Base-by-base conservation (phyloP, 768 basidiomycete genomes). In the Mycena rosella region DNA sequence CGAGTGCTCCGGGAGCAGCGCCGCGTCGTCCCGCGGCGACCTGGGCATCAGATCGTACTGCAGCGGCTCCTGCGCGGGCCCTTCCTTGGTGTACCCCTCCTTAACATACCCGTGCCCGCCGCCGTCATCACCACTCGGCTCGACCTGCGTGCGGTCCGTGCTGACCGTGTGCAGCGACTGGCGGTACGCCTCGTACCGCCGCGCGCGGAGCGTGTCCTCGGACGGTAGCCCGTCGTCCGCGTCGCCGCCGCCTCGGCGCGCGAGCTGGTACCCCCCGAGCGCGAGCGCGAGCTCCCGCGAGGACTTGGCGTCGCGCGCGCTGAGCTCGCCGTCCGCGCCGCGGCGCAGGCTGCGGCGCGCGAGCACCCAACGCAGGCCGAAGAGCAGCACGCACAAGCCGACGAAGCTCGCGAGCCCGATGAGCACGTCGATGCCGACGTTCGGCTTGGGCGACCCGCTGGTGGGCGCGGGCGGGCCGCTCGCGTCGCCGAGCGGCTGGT, bases 341-440 rank as follows among this genome's bases (percentile, higher is more conserved):
- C 62, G 68, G 26, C 74, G 70, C 67, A 77, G 82, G 65, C 77
- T 74, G 61, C 84, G 79, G 56, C 85, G 79, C 26, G 80, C 76
- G 49, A 87, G 34, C 60, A 86, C 77, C 83, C 86, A 91, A 38
- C 91, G 79, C 45, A 86, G 17, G 0, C 77, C 82, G 70, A 93
- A 93, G 27, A 92, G 77, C 5, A 74, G 70, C 15, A 84, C 72
- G 60, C 88, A 90, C 2, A 90, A 74, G 15, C 71, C 87, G 59
- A 93, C 84, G 78, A 93, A 88, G 0, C 85, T 82, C 0, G 86
- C 65, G 13, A 94, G 79, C 3, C 84, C 87, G 36, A 93, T 79
- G 26, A 93, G 81, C 6, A 92, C 86, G 56, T 88, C 84, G 58
- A 93, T 76, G 6, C 91, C 93, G 6, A 92, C 82, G 1, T 84